Base-by-base conservation (phyloP, 1,139 yeast species). In the Yamadazyma kanchanaburiensis region DNA sequence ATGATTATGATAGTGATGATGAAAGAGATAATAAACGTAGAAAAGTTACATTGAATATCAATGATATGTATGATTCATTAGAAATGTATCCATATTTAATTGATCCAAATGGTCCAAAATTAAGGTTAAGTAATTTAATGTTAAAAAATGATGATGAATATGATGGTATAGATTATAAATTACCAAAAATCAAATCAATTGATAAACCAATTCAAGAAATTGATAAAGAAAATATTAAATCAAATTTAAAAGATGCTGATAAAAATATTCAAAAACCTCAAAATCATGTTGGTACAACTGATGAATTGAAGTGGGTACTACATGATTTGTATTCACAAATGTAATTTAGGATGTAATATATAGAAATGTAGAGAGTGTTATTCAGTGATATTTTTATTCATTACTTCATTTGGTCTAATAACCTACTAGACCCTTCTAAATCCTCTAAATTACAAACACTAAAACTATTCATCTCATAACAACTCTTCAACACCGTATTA, bases 271-370 rank as follows among this genome's bases (percentile, higher is more conserved):
- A 48, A 51, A 21, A 58, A 55, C 40, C 47, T 12, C 32, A 28
- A 16, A 34, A 33, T 23, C 75, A 73, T 46, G 58, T 75, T 22
- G 89, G 89, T 5, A 66, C 80, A 0, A 69, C 75, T 15, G 83
- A 80, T 39, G 94, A 83, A 49, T 59, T 83, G 39, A 76, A 78
- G 43, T 77, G 87, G 84, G 63, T 82, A 31, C 65, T 83, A 25
- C 80, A 77, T 55, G 89, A 81, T 39, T 55, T 68, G 37, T 51
- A 64, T 9, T 50, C 66, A 12, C 55, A 65, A 5, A 58, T 60
- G 58, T 62, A 48, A n/a, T n/a, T n/a, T n/a, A n/a, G n/a, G n/a
- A 7, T 30, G 33, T 30, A 30, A 30, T 30, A 30, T 30, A 30
- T 21, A 26, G 12, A 15, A 17, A 17, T 17, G 7, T 17, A 7